Conservation (phyloP, 305 asterid genomes). For the Striga hermonthica region DNA sequence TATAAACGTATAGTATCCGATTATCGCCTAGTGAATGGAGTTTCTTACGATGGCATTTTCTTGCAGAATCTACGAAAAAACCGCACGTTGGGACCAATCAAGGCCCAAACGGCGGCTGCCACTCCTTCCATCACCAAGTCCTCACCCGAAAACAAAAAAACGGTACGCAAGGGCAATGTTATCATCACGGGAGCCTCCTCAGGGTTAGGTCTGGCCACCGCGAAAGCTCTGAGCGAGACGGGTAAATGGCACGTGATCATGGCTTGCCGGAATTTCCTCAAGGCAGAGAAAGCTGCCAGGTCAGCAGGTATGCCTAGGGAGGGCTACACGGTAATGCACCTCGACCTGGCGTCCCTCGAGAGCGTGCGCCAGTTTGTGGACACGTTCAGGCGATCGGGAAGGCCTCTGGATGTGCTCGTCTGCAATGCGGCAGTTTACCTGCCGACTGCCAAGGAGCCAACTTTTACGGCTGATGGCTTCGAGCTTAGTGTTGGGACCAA, state of each 20-base stretch:
- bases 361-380: conserved; percentile 92
- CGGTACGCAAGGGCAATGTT: conserved; percentile 67
- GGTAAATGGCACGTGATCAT: conserved; percentile 92
- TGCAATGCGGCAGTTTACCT: conserved; percentile 90
- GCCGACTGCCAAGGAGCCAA: conserved; percentile 91
- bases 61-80: conserved; percentile 41
- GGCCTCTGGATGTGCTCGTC: conserved; percentile 78
- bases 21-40: no score
- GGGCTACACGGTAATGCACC: conserved; percentile 79
- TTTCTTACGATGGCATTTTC: neutral
- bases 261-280: conserved; percentile 95
- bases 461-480: conserved; percentile 80
- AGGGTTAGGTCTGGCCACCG: conserved; percentile 86
- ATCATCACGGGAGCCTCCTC: conserved; percentile 90
- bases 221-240: conserved; percentile 81
- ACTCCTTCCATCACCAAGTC: conserved; percentile 51
- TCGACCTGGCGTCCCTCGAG: conserved; percentile 88
- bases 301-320: conserved; percentile 69
- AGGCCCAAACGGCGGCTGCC: conserved; percentile 61
- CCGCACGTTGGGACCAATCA: conserved; percentile 38
- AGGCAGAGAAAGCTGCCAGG: conserved; percentile 87
- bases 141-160: conserved; percentile 61
- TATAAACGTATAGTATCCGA: no score
- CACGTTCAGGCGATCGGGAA: conserved; percentile 58
- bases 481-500: conserved; percentile 92